Base-by-base conservation (phyloP, 345 rosid species). In the Raphanus sativus region DNA sequence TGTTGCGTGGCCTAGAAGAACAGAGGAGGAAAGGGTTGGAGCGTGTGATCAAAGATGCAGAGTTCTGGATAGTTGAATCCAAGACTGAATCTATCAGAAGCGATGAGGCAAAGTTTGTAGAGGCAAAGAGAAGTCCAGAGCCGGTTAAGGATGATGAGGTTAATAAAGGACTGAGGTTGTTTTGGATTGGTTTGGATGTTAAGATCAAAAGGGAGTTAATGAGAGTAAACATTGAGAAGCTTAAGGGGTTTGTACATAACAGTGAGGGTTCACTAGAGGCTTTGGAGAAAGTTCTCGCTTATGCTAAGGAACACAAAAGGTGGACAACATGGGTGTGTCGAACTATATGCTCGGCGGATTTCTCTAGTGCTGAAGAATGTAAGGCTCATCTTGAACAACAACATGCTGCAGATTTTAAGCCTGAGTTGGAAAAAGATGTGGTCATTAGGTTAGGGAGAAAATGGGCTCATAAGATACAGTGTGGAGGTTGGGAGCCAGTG, bases 301-400 rank as follows among this genome's bases (percentile, higher is more conserved):
- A 48, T 77, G 71, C 52, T 2, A 40, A 3, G 71, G 2, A 56
- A 71, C 2, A 71, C 21, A 2, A 12, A 2, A 65, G 1, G 1
- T 77, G 72, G 81, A 77, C 0, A 15, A 30, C 59, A 34, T 71
- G 81, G 81, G 32, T 13, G 72, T 77, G 76, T 32, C 10, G 76
- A 64, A 29, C 38, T 65, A 10, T 12, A 26, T 77, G 76, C 30
- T 56, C 0, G 0, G 2, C 9, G 26, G 45, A 55, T 45, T 65
- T n/a, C 60, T 21, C 58, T 12, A 3, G 13, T 55, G 36, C 65
- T 70, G 45, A 55, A 29, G 34, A 56, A 3, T 77, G 30, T n/a
- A 70, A 4, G 66, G 40, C 32, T 12, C 81, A 77, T 70, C 17
- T 77, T 64, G 81, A 77, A 10, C 36, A 56, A 34, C 0, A 70